Evolutionary conservation across 2,329 filamentous ascomycete species (phyloP).

Genomic region (Xylaria polymorpha): DNA sequence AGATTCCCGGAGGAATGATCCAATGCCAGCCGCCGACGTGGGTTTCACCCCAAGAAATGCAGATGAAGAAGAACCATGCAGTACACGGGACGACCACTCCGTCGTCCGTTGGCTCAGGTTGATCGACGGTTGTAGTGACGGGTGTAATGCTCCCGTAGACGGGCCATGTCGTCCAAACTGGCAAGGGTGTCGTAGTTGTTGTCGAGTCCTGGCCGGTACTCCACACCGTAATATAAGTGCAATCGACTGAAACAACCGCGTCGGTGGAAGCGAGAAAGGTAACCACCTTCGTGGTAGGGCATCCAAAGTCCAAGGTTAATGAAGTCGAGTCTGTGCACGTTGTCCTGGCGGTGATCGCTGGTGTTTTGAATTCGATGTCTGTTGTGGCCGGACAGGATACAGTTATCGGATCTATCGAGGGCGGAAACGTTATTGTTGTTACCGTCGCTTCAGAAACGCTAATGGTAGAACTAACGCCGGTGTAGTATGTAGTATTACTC

Average conservation of each 20-base stretch:
- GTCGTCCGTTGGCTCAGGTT: slow-evolving; percentile 20
- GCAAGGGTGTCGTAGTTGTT: neutral
- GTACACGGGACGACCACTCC: slow-evolving; percentile 11
- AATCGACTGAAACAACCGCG: neutral
- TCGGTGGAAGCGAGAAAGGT: neutral
- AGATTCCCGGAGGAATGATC: slow-evolving; percentile 3
- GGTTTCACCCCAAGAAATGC: neutral
- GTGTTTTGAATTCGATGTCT: neutral
- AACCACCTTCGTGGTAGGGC: neutral
- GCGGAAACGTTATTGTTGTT: slow-evolving; percentile 16
- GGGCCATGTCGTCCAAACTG: slow-evolving; percentile 28
- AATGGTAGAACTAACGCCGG: neutral
- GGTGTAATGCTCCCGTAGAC: slow-evolving; percentile 16
- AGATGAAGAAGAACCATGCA: slow-evolving; percentile 28
- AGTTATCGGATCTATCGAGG: neutral
- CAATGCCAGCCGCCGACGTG: slow-evolving; percentile 1
- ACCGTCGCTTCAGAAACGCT: slow-evolving; percentile 11
- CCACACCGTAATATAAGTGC: neutral
- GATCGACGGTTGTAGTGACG: neutral
- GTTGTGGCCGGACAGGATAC: slow-evolving; percentile 12
- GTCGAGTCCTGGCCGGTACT: neutral
- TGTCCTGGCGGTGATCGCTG: neutral
- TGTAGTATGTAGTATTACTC: slow-evolving; percentile 17
- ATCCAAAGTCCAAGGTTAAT: neutral
- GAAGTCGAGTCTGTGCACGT: neutral